A percentile compares a stretch with the other conserved stretches of the same genome.
These are phyloP conservation scores for Xylariaceae sp. DNA, from an alignment of 2,329 filamentous ascomycete species.

Conservation along the genomic window DNA sequence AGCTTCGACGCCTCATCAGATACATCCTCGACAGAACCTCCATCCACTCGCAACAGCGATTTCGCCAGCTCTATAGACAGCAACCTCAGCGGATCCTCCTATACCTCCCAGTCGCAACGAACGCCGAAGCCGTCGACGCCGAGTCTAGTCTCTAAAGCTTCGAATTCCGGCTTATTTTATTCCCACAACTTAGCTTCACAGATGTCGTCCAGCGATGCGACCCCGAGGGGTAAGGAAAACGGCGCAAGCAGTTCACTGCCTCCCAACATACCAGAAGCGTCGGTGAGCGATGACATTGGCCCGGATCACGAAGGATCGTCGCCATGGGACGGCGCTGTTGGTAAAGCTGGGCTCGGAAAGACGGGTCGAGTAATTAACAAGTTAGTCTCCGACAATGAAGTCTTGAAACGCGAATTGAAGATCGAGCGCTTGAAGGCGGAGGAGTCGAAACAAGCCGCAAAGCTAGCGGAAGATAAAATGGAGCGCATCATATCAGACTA, in stretches of 20 bases:
- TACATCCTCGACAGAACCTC: constrained; percentile 35
- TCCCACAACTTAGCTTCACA: constrained; percentile 20
- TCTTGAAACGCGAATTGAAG: constrained; percentile 66
- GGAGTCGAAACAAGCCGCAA: constrained; percentile 64
- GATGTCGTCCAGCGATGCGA: constrained; percentile 26
- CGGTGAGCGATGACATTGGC: constrained; percentile 29
- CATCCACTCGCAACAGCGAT: constrained; percentile 42
- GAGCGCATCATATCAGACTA: constrained; percentile 63
- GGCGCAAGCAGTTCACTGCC: constrained; percentile 17
- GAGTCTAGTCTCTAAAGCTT: constrained; percentile 29
- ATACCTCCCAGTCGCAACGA: constrained; percentile 35
- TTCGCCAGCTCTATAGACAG: constrained; percentile 55
- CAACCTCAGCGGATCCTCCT: constrained; percentile 45
- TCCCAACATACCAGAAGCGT: constrained; percentile 36
- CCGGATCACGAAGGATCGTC: constrained; percentile 30
- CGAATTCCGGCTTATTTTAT: constrained; percentile 16
- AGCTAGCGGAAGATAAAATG: constrained; percentile 65
- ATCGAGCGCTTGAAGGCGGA: constrained; percentile 61
- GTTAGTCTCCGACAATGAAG: constrained; percentile 74
- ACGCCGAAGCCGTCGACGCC: constrained; percentile 32
- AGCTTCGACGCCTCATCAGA: constrained; percentile 48
- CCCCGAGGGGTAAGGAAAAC: constrained; percentile 21
- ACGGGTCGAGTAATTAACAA: constrained; percentile 75
- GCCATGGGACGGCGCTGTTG: constrained; percentile 61
- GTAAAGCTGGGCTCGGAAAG: constrained; percentile 66